phyloP scores from a whole-genome alignment of 1,139 yeast species.

The Scheffersomyces parashehatae region DNA sequence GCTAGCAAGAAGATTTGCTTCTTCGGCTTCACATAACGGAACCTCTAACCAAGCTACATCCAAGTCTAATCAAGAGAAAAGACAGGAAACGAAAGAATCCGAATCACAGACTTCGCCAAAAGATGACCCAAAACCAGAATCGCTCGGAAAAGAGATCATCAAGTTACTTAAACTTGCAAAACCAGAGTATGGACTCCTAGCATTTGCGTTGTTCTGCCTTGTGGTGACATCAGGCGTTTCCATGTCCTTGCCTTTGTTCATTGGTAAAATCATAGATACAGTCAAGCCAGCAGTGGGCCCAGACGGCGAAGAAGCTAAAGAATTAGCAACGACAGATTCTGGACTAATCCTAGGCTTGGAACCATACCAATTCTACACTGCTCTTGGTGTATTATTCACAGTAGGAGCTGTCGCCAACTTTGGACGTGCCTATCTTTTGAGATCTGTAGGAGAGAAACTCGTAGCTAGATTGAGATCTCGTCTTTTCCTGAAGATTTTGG shows the following conservation, averaged over 20 bases:
- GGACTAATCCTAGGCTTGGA: constrained; percentile 32
- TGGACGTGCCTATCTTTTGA: constrained; percentile 71
- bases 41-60: no score
- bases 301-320: constrained; percentile 4
- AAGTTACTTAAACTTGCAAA: constrained; percentile 36
- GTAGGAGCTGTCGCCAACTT: constrained; percentile 78
- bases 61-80: no score
- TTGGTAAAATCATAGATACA: constrained; percentile 65
- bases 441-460: constrained; percentile 81
- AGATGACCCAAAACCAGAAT: neutral
- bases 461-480: constrained; percentile 81
- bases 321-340: constrained; percentile 29
- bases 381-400: constrained; percentile 50
- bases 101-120: no score
- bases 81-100: no score
- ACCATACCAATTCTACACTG: constrained; percentile 34
- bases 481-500: constrained; percentile 72
- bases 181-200: constrained; percentile 36
- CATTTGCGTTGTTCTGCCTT: constrained; percentile 60
- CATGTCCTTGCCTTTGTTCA: constrained; percentile 77
- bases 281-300: constrained; percentile 23
- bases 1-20: no score
- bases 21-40: no score
- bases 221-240: constrained; percentile 50
- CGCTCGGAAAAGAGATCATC: constrained; percentile 18